These are phyloP conservation scores for Scenedesmus sp. DNA, from an alignment of 163 green algal genomes.

Conservation along the genomic window DNA sequence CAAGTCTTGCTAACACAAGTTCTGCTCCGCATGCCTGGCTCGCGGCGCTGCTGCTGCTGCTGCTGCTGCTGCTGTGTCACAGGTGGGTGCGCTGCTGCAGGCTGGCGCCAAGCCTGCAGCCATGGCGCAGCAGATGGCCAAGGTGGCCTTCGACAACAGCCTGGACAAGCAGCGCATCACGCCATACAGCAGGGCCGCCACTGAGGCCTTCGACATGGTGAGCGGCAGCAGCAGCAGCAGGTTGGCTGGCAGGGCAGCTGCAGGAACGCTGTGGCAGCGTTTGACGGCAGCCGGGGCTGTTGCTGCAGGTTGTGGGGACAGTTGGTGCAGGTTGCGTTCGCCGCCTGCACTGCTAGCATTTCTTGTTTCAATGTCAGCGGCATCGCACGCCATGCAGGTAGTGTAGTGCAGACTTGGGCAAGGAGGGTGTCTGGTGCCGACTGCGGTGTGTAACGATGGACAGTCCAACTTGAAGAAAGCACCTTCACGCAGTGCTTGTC, in stretches of 20 bases:
- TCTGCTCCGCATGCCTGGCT: not conserved
- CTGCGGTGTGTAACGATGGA: too few species aligned
- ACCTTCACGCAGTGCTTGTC: too few species aligned
- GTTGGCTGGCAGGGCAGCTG: constrained; percentile 33
- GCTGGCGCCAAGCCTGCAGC: not conserved
- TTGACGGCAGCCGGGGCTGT: not conserved
- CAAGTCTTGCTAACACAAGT: too few species aligned
- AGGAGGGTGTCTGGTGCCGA: too few species aligned
- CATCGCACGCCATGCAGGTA: too few species aligned
- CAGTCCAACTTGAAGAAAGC: too few species aligned
- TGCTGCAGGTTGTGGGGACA: not conserved
- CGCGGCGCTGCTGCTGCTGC: not conserved
- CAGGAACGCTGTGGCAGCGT: not conserved
- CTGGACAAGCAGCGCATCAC: constrained; percentile 83
- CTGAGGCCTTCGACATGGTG: constrained; percentile 94
- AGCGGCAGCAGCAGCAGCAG: not conserved
- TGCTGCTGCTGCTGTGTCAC: not conserved
- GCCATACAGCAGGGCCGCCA: constrained; percentile 89
- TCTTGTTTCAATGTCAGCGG: too few species aligned
- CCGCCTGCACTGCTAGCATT: too few species aligned
- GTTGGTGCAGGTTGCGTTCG: too few species aligned
- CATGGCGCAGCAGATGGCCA: constrained; percentile 68
- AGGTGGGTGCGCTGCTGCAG: constrained; percentile 46
- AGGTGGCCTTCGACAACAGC: constrained; percentile 78
- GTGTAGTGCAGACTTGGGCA: too few species aligned